Evolutionary conservation across 371 early-diverging fungal genomes (phyloP), one percentile per base, ranked within the genome.

Genomic region (Mortierella sp.): DNA sequence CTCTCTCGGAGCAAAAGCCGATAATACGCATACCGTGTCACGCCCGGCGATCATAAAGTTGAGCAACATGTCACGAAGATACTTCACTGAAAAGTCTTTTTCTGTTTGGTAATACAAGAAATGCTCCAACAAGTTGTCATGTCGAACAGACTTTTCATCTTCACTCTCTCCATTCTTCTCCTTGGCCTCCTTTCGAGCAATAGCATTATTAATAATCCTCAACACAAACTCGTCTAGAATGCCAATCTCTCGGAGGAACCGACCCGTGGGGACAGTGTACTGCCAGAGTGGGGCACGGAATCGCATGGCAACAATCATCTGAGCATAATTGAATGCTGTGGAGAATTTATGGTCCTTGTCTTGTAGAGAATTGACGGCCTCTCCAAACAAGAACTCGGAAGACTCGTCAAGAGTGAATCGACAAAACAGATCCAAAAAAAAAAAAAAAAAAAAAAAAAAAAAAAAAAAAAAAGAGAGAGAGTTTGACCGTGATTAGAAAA

Each of bases 251-350:
- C 50, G 19, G 23, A 62, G 15, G 26, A 62, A 45, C n/a, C 57
- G 50, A 19, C 55, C 52, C 50, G 19, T 68, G 23, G 77, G 72
- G 4, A 77, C 45, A 11, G 72, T 3, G 18, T 67, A 62, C 30
- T 58, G 67, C 77, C 77, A 77, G 21, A 61, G 9, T 2, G 79
- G 79, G n/a, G 72, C 68, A 7, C 79, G 79, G 63, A 77, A 77
- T 7, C 79, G 79, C 79, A 72, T 72, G 26, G 72, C 68, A 16
- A 69, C 51, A 30, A 77, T 60, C 19, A 68, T 12, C 21, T 77
- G 79, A 2, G 72, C 66, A 37, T 77, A 72, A 45, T 77, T 77
- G 66, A 77, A 77, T 15, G 79, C 72, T 0, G 50, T 53, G 9
- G 69, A 61, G 62, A 77, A 77, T 21, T 68, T 63, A 3, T 64